Conservation (phyloP, 2,329 filamentous ascomycete genomes). For the Juglanconis oblonga region DNA sequence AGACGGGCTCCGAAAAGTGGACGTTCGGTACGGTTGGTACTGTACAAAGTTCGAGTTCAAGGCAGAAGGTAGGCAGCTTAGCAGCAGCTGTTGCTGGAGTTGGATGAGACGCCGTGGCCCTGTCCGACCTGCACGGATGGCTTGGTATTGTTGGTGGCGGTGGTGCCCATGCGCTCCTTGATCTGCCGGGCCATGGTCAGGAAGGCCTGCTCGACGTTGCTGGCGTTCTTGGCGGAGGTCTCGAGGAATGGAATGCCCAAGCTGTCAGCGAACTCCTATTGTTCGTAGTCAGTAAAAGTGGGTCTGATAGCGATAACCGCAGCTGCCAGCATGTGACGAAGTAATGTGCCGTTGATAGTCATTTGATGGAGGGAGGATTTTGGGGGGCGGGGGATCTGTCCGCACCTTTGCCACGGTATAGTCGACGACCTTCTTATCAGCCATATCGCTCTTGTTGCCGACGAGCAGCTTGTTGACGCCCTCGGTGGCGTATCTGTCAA, state of each 20-base stretch:
- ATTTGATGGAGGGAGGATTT: background rate
- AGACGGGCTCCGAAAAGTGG: slow-evolving; percentile 7
- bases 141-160: slow-evolving; percentile 95
- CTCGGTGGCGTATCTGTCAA: slow-evolving; percentile 97
- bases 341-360: background rate
- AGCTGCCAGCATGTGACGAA: slow-evolving; percentile 14
- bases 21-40: slow-evolving; percentile 12
- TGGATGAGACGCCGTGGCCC: slow-evolving; percentile 88
- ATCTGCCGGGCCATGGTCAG: slow-evolving; percentile 99
- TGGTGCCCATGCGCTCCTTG: slow-evolving; percentile 99
- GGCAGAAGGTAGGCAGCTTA: slow-evolving; percentile 48
- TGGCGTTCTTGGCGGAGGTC: slow-evolving; percentile 99
- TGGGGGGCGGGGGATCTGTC: slow-evolving; percentile 2
- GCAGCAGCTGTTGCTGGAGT: slow-evolving; percentile 85
- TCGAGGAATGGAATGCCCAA: slow-evolving; percentile 98
- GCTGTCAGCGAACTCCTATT: slow-evolving; percentile 95
- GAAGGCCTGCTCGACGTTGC: slow-evolving; percentile 99
- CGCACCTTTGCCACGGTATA: slow-evolving; percentile 98
- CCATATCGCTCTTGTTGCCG: slow-evolving; percentile 99
- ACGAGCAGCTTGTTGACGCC: slow-evolving; percentile 99
- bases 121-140: slow-evolving; percentile 94
- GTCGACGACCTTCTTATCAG: slow-evolving; percentile 99
- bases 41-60: slow-evolving; percentile 17
- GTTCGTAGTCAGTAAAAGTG: slow-evolving; percentile 14
- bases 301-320: slow-evolving; percentile 8